Conservation (phyloP, 2,329 filamentous ascomycete species). For the Fusarium beomiforme region DNA sequence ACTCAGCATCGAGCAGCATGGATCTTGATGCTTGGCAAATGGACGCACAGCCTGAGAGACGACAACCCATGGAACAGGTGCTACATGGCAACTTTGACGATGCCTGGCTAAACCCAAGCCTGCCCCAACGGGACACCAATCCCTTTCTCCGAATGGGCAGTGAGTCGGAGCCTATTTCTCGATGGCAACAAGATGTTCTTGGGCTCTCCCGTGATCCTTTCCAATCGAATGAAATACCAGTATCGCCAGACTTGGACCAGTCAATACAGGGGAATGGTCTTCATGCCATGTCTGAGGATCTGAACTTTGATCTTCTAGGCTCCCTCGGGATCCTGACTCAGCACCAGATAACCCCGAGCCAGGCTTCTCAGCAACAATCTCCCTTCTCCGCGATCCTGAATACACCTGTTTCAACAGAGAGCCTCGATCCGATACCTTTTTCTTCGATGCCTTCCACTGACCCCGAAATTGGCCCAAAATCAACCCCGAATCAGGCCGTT, state of each 20-base stretch:
- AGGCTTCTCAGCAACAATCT: neutral
- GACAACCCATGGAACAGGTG: no score
- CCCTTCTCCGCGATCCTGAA: neutral
- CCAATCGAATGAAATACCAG: neutral
- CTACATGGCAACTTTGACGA: no score
- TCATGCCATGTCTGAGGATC: neutral
- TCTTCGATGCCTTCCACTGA: no score
- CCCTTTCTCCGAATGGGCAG: neutral
- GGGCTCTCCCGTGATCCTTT: neutral
- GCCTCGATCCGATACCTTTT: neutral
- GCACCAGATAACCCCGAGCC: neutral
- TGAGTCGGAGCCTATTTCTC: neutral
- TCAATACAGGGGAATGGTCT: neutral
- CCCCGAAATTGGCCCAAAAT: no score
- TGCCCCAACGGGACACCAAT: neutral
- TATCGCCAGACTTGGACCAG: neutral
- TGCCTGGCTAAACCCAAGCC: neutral
- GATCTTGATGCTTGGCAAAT: no score
- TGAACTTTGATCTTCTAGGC: neutral
- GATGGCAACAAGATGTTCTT: neutral
- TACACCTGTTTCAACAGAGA: neutral
- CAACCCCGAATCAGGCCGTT: no score
- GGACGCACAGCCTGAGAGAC: no score
- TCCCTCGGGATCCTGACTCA: neutral
- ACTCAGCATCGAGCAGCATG: no score